Evolutionary conservation across 148 eudicot species (phyloP), one percentile per base, ranked within the genome.

Genomic region (Chenopodium formosanum): DNA sequence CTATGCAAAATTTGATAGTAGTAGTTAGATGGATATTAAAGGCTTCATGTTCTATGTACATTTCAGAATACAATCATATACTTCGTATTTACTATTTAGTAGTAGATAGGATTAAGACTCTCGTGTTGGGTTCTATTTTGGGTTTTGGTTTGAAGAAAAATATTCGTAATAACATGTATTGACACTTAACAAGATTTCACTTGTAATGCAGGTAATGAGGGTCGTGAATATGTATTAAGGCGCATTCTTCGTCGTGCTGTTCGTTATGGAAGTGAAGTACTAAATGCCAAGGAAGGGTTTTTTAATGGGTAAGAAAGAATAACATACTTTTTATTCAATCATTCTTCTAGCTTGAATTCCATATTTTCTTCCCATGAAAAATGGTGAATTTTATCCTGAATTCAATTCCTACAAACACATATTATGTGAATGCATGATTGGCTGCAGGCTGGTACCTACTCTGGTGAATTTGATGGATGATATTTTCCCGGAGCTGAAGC

Each of bases 201-300:
- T 16, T 78, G 22, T 50, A 1, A 23, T 85, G 82, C 86, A 94
- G 99, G 99, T 40, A 97, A 97, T 75, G 95, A 91, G 77, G 99
- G 99, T 12, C 98, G 98, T 84, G 99, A 92, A 82, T 97, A 97
- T 90, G 99, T 97, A 47, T 83, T 97, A 34, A 90, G 98, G 83
- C 95, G 99, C 74, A 97, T 97, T 79, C 98, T 97, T 75, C 95
- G 99, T 27, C 93, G 99, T 29, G 98, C 95, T 80, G 99, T 97
- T 80, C 98, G 98, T 75, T 97, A 92, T 87, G 99, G 99, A 44
- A 91, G 88, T 76, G 99, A 97, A 86, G 95, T 97, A 81, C 83
- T 97, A n/a, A 85, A 87, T 75, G 99, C 91, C 66, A 78, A 90
- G 65, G 92, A 91, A 81, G 99, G 97, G 1, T 97, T 97, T 82